Evolutionary conservation across 495 filamentous ascomycete species (phyloP).

Genomic region (Neurospora tetrasperma): DNA sequence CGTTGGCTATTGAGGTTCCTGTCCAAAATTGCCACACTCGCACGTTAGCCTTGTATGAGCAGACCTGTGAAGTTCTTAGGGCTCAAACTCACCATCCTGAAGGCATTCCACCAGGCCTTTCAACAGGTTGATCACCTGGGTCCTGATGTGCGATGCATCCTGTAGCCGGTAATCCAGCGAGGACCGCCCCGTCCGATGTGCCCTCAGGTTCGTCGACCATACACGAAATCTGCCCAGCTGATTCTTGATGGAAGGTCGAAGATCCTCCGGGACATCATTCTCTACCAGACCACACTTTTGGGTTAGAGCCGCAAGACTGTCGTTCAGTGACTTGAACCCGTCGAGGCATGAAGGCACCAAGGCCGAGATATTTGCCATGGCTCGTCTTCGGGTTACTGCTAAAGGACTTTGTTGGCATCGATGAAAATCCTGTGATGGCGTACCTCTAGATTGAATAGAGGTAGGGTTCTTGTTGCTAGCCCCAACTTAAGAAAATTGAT

Average conservation of each 20-base stretch:
- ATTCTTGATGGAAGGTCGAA: not conserved
- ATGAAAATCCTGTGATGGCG: not conserved
- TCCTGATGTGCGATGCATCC: conserved; percentile 33
- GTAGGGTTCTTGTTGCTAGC: not conserved
- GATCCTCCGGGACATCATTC: not conserved
- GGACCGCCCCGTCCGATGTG: not conserved
- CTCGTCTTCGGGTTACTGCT: not conserved
- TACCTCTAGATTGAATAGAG: not conserved
- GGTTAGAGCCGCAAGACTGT: not conserved
- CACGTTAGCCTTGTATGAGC: not conserved
- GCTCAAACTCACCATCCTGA: not conserved
- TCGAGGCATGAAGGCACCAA: not conserved
- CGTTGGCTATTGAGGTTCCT: not conserved
- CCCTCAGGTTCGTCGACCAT: not conserved
- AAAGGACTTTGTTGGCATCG: not conserved
- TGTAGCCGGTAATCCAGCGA: conserved; percentile 33
- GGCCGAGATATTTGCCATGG: not conserved
- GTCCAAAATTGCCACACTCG: not conserved
- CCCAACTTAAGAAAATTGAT: not conserved
- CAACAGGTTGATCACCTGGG: conserved; percentile 28
- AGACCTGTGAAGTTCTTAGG: not conserved
- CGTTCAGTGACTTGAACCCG: not conserved
- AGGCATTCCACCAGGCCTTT: conserved; percentile 10
- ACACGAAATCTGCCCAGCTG: not conserved
- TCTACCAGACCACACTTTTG: not conserved